phyloP scores from a whole-genome alignment of 768 basidiomycete species.

The Porphyrellus cyaneotinctus region DNA sequence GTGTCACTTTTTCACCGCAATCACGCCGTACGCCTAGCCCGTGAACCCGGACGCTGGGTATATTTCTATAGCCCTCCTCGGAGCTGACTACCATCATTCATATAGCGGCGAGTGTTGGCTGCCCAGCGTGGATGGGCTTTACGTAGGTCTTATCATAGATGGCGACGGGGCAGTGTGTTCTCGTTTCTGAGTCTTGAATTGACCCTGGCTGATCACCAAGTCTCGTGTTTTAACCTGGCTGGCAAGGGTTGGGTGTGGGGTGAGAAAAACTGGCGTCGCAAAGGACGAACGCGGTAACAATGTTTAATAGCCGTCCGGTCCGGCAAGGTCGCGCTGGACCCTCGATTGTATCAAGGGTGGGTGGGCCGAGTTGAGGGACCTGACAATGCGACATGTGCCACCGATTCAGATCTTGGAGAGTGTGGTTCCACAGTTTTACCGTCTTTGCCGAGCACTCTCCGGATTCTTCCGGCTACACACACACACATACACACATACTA shows the following conservation, averaged over 20 bases:
- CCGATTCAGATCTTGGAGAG: neutral
- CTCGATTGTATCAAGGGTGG: neutral
- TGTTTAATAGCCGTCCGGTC: conserved; percentile 5
- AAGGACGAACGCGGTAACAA: neutral
- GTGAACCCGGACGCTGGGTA: neutral
- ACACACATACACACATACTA: too few species aligned
- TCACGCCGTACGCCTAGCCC: neutral
- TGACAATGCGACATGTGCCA: neutral
- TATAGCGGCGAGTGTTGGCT: neutral
- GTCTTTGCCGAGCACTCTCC: neutral
- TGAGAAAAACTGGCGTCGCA: neutral
- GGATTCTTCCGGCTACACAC: too few species aligned
- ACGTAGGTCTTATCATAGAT: conserved; percentile 1
- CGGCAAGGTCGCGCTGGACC: neutral
- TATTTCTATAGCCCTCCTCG: neutral
- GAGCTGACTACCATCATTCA: neutral
- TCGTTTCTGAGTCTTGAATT: too few species aligned
- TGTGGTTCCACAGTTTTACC: neutral
- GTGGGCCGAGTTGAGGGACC: neutral
- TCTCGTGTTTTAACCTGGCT: neutral
- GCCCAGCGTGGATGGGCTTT: neutral
- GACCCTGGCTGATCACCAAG: too few species aligned
- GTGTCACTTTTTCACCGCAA: conserved; percentile 6
- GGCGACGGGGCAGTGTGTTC: neutral
- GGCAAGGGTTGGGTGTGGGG: conserved; percentile 1